These are phyloP conservation scores for Pharnaceum exiguum DNA, from an alignment of 148 eudicot genomes.

Conservation along the genomic window DNA sequence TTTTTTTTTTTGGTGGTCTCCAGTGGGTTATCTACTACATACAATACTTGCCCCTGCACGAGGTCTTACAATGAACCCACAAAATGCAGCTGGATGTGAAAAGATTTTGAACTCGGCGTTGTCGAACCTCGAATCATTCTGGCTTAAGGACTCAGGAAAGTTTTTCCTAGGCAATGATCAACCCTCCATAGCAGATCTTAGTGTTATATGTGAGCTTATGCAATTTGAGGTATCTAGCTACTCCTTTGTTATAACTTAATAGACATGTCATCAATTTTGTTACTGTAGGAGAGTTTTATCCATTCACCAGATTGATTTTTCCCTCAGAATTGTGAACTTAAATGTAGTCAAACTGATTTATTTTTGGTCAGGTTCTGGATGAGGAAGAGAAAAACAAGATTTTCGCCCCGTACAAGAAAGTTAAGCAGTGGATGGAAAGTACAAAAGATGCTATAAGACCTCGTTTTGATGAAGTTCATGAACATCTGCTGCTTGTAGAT, in stretches of 20 bases:
- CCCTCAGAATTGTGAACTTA: too few relatives aligned
- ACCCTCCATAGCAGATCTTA: slow-evolving; percentile 32
- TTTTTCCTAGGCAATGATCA: slow-evolving; percentile 25
- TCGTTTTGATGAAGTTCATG: slow-evolving; percentile 26
- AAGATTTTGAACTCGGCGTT: slow-evolving; percentile 8
- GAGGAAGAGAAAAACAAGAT: slow-evolving; percentile 15
- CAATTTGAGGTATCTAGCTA: slow-evolving; percentile 21
- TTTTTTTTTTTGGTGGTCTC: background rate
- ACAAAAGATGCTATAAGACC: slow-evolving; percentile 19
- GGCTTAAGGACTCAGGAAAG: slow-evolving; percentile 21
- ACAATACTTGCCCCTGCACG: slow-evolving; percentile 25
- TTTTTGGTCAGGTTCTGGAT: slow-evolving; percentile 18
- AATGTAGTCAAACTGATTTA: background rate
- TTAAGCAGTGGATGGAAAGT: slow-evolving; percentile 18
- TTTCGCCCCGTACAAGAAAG: slow-evolving; percentile 19
- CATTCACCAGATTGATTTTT: too few relatives aligned
- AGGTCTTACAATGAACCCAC: slow-evolving; percentile 11
- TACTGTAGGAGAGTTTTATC: too few relatives aligned
- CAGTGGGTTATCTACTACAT: slow-evolving; percentile 27
- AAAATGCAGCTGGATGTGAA: slow-evolving; percentile 10
- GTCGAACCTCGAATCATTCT: slow-evolving; percentile 12
- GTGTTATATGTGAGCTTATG: slow-evolving; percentile 26
- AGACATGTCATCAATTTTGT: too few relatives aligned
- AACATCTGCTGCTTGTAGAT: slow-evolving; percentile 13
- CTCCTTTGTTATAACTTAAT: background rate